Evolutionary conservation across 768 basidiomycete genomes (phyloP).

Genomic region (Cystobasidium tubakii): DNA sequence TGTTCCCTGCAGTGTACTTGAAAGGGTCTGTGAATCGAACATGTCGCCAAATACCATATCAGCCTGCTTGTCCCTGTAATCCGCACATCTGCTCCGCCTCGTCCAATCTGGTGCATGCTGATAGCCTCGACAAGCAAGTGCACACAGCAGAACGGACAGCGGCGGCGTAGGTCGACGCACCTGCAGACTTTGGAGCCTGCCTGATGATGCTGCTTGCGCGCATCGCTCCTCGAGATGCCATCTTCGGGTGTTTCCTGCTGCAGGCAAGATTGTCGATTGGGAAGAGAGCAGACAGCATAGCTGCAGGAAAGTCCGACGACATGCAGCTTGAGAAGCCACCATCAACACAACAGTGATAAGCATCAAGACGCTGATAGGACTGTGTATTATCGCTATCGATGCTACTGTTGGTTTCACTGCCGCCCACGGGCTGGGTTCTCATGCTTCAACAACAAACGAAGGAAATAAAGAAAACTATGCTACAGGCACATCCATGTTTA

Average conservation of each 20-base stretch:
- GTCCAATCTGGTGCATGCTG: neutral
- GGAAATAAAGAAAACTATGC: neutral
- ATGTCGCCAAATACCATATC: neutral
- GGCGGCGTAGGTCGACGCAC: neutral
- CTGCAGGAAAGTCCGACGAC: neutral
- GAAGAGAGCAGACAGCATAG: too few species aligned
- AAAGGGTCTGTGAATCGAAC: slow-evolving; percentile 1
- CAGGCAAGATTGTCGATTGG: neutral
- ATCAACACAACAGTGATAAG: neutral
- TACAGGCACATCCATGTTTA: neutral
- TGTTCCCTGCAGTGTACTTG: slow-evolving; percentile 22
- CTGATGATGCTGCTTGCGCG: neutral
- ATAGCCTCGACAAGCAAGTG: neutral
- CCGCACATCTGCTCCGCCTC: neutral
- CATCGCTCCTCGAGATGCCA: slow-evolving; percentile 12
- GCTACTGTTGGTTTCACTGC: too few species aligned
- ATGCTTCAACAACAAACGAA: neutral
- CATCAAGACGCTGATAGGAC: neutral
- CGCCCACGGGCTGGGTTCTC: too few species aligned
- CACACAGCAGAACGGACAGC: neutral
- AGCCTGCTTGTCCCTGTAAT: neutral
- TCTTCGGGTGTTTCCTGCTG: neutral
- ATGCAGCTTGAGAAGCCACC: neutral
- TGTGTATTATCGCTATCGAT: too few species aligned
- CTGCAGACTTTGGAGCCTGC: slow-evolving; percentile 12